Conservation (phyloP, 768 basidiomycete genomes). For the Russula vinacea region DNA sequence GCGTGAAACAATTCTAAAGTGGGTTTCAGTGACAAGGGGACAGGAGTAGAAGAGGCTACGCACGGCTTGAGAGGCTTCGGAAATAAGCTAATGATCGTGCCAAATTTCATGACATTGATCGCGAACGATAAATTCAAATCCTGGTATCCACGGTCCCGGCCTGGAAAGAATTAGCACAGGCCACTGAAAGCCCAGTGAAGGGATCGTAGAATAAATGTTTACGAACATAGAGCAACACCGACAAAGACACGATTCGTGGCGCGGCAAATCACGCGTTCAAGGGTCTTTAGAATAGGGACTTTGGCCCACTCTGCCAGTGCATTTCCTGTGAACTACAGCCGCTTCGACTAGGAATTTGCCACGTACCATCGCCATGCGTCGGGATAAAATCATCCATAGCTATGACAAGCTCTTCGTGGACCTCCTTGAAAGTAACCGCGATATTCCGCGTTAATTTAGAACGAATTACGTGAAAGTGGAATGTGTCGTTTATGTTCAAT, state of each 20-base stretch:
- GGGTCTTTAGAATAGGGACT: constrained; percentile 30
- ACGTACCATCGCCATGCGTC: not conserved
- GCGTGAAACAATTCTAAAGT: not conserved
- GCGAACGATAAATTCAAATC: constrained; percentile 34
- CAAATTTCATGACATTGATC: constrained; percentile 37
- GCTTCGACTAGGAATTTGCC: not conserved
- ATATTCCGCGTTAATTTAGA: constrained; percentile 9
- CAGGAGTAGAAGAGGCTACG: constrained; percentile 10
- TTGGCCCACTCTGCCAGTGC: constrained; percentile 43
- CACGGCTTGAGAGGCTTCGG: constrained; percentile 47
- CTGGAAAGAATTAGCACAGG: constrained; percentile 32
- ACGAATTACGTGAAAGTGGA: not conserved
- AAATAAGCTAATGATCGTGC: constrained; percentile 39
- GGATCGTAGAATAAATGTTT: not conserved
- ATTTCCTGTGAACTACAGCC: not conserved
- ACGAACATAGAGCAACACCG: constrained; percentile 43
- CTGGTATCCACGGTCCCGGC: constrained; percentile 43
- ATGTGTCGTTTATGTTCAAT: not conserved
- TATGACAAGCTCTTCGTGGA: not conserved
- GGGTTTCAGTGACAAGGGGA: not conserved
- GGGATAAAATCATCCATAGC: not conserved
- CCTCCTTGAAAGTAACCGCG: not conserved
- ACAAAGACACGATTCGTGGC: constrained; percentile 28
- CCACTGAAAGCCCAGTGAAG: not conserved
- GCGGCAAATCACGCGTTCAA: constrained; percentile 22